Evolutionary conservation across 768 basidiomycete genomes (phyloP).

Genomic region (Pleurotus tuber-regium): DNA sequence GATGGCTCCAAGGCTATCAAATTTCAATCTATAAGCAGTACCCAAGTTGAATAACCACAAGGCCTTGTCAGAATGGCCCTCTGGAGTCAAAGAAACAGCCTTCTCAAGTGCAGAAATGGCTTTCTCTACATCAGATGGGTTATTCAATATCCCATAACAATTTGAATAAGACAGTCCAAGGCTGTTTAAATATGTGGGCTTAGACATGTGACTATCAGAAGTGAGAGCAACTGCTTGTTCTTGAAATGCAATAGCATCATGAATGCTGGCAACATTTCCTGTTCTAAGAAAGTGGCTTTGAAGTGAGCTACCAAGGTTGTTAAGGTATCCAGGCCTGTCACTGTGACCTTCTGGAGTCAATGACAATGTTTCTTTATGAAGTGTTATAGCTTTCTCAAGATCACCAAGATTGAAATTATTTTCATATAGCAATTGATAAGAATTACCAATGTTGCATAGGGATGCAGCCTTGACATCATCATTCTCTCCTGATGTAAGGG

Average conservation of each 20-base stretch:
- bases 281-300: slow-evolving; percentile 8
- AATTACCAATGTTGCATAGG: background rate
- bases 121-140: slow-evolving; percentile 15
- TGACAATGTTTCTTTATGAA: background rate
- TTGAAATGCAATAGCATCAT: slow-evolving; percentile 8
- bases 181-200: slow-evolving; percentile 6
- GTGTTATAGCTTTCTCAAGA: background rate
- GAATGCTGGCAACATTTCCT: slow-evolving; percentile 7
- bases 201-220: slow-evolving; percentile 3
- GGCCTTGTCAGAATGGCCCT: slow-evolving; percentile 11
- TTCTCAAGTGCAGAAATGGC: slow-evolving; percentile 11
- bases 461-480: background rate
- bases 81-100: slow-evolving; percentile 13
- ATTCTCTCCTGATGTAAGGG: background rate
- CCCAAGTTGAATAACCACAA: slow-evolving; percentile 19
- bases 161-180: slow-evolving; percentile 7
- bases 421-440: background rate
- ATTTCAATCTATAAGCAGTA: slow-evolving; percentile 18
- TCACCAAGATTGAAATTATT: background rate
- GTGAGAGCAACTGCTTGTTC: slow-evolving; percentile 6
- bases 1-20: slow-evolving; percentile 17
- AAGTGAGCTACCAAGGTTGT: slow-evolving; percentile 13
- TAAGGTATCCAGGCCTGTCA: background rate
- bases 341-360: background rate
- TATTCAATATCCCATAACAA: slow-evolving; percentile 9